phyloP scores from a whole-genome alignment of 176 grass and related monocot genomes.

The Avena atlantica region DNA sequence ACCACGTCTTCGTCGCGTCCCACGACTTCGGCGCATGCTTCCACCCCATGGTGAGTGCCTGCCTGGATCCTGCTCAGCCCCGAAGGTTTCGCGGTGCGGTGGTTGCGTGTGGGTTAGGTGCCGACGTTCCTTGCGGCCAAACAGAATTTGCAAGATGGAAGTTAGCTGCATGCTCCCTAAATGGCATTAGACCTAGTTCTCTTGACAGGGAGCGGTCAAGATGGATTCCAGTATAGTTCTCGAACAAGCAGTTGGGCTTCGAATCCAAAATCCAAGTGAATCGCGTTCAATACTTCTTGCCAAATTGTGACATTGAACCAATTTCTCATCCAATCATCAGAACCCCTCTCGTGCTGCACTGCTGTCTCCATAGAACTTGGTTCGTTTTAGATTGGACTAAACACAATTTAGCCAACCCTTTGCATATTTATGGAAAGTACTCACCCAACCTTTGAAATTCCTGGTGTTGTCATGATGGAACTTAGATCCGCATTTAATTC shows the following conservation, averaged over 20 bases:
- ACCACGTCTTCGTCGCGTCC: conserved; percentile 92
- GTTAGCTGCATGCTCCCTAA: conserved; percentile 10
- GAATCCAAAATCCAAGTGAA: background rate
- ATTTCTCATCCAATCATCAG: background rate
- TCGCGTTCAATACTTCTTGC: background rate
- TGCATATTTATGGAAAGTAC: background rate
- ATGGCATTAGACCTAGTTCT: background rate
- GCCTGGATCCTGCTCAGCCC: too few relatives aligned
- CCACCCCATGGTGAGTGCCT: conserved; percentile 75
- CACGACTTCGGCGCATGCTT: conserved; percentile 97
- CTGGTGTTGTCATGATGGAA: background rate
- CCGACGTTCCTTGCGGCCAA: conserved; percentile 38
- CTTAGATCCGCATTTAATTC: background rate
- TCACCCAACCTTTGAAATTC: background rate
- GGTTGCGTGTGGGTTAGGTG: conserved; percentile 24
- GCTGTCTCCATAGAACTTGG: conserved; percentile 2
- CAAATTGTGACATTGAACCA: conserved; percentile 26
- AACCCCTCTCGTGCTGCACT: background rate
- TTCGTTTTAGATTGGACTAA: background rate
- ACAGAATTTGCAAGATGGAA: conserved; percentile 2
- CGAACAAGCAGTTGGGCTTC: background rate
- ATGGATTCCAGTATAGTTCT: background rate
- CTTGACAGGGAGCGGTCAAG: background rate
- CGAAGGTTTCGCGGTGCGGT: background rate
- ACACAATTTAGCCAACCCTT: background rate